Evolutionary conservation across 1,284 basidiomycete genomes (phyloP), one percentile per base, ranked within the genome.

Genomic region (Tilletia setariae): DNA sequence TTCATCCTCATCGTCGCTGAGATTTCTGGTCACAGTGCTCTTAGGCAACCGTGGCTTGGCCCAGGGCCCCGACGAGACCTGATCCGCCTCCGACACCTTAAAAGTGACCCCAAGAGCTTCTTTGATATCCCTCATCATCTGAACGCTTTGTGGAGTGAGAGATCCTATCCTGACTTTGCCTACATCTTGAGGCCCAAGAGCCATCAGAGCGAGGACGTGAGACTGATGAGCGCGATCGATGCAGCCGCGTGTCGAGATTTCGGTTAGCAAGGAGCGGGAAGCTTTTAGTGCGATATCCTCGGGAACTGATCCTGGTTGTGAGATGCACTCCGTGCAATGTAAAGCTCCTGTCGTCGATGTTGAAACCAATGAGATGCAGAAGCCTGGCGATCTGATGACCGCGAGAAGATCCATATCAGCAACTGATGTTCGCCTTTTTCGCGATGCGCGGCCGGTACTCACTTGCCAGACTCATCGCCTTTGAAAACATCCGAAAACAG

Each of bases 401-500:
- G 23, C 16, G 47, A 65, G 28, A 62, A 42, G 9, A 47, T n/a
- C n/a, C n/a, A 53, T 30, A 64, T 40, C 25, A 35, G 42, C 11
- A n/a, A 6, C 35, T 40, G 35, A 40, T 11, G 6, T 40, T 4
- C n/a, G n/a, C 35, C 4, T 11, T 40, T 40, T 19, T 49, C 47
- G 2, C n/a, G 11, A 63, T 9, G 11, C 6, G 16, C 25, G 47
- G 1, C 11, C 64, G 28, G 15, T n/a, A 65, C 67, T 68, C 67
- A 68, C 67, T 93, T 96, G 83, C 96, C 96, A 72, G 92, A 93
- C 72, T 98, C 96, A 28, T 94, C 92, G 9, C 94, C 94, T 81
- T 96, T 94, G 85, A 97, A 98, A 15, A 98, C 94, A 77, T 98
- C 96, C 0, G 96, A 96, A 82, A 98, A 96, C 32, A 99, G 88